Base-by-base conservation (phyloP, 1,284 basidiomycete genomes). In the Naganishia albida region DNA sequence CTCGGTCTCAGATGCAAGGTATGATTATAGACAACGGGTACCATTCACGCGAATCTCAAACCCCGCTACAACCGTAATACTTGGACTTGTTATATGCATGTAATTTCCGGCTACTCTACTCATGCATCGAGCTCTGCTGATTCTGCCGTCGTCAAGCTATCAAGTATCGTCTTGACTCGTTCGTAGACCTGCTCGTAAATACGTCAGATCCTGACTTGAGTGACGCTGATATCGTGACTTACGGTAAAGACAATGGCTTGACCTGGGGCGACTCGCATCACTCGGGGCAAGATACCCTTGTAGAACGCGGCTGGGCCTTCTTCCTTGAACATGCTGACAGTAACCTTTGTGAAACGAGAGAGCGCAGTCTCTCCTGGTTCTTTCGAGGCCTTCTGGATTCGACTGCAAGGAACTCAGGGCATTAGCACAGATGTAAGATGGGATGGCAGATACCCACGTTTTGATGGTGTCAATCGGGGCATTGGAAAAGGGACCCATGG, bases 401-500 rank as follows among this genome's bases (percentile, higher is more conserved):
- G 77, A 13, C 75, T 78, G 52, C 7, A 10, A 2, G 8, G 16
- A 28, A 43, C 54, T n/a, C n/a, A n/a, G 38, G 3, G 40, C 15
- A 43, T 59, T 6, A 49, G 62, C 53, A 62, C 38, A 44, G 20
- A 23, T 30, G 16, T 82, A 86, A 20, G 44, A n/a, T 18, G 15
- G 28, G 39, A 28, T 13, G 3, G 12, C 10, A 8, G 87, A 62
- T n/a, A 69, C 72, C 71, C 74, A 80, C 71, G 93, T 97, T 80
- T 98, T 97, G 78, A 97, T 97, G 2, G 94, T 97, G 81, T 98
- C 94, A 69, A 97, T 94, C 0, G 94, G 94, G 6, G 94, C 94
- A 69, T 97, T 97, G 30, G 93, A 94, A 80, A 97, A 91, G 15
- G 94, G 94, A 39, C 94, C 94, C 86, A 96, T 93, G 4, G 95